phyloP scores from a whole-genome alignment of 768 basidiomycete genomes.

The Mycena alexandri region DNA sequence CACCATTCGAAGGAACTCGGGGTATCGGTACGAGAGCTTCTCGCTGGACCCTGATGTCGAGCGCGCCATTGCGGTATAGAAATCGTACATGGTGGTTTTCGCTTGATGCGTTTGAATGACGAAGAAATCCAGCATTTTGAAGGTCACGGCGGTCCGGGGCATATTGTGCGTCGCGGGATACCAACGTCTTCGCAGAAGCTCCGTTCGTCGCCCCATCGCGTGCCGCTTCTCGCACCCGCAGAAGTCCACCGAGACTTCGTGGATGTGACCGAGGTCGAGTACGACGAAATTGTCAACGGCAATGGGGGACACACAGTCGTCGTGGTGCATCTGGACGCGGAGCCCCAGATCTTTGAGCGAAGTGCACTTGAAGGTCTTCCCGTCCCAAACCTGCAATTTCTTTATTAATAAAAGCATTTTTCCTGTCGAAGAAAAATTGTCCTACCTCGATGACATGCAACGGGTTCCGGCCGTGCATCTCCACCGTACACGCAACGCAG shows the following conservation, averaged over 20 bases:
- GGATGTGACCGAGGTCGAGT: neutral
- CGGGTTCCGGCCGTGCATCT: too few species aligned
- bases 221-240: neutral
- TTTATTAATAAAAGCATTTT: too few species aligned
- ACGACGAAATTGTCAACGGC: neutral
- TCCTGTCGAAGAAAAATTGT: too few species aligned
- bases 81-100: neutral
- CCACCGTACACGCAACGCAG: too few species aligned
- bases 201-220: neutral
- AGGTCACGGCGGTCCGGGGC: neutral
- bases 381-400: neutral
- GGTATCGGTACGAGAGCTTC: neutral
- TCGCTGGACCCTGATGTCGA: neutral
- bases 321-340: neutral
- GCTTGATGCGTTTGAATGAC: neutral
- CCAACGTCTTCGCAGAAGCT: constrained; percentile 5
- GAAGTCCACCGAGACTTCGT: neutral
- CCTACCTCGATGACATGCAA: too few species aligned
- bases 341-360: neutral
- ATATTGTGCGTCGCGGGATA: neutral
- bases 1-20: neutral
- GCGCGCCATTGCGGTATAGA: neutral
- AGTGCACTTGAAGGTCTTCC: neutral
- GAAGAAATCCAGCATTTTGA: neutral
- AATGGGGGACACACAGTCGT: neutral